phyloP scores from a whole-genome alignment of 345 rosid species.

The Gossypium herbaceum region DNA sequence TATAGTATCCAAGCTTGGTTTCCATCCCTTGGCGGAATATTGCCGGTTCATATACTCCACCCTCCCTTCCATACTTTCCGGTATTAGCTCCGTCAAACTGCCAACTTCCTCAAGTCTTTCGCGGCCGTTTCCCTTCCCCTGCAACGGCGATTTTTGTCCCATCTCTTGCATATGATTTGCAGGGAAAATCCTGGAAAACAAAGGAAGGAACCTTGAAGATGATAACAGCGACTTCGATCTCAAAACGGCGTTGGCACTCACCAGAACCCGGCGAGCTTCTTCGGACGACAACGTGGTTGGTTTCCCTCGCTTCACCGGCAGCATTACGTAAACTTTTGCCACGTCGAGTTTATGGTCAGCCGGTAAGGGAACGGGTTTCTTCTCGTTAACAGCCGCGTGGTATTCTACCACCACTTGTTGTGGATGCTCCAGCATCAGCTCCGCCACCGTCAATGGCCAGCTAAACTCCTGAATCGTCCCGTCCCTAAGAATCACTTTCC shows the following conservation, averaged over 20 bases:
- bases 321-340: conserved; percentile 46
- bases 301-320: conserved; percentile 50
- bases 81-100: conserved; percentile 12
- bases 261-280: conserved; percentile 40
- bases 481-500: conserved; percentile 45
- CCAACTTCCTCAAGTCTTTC: conserved; percentile 12
- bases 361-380: conserved; percentile 45
- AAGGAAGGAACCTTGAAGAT: conserved; percentile 30
- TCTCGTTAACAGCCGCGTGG: conserved; percentile 19
- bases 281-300: conserved; percentile 32
- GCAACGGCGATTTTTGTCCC: neutral
- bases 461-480: conserved; percentile 41
- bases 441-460: conserved; percentile 41
- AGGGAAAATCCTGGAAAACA: conserved; percentile 39
- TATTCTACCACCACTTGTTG: conserved; percentile 63
- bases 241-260: conserved; percentile 36
- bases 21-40: conserved; percentile 62
- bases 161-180: conserved; percentile 10
- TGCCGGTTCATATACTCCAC: conserved; percentile 53
- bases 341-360: conserved; percentile 52
- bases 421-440: conserved; percentile 67
- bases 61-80: conserved; percentile 27
- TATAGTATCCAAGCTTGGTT: conserved; percentile 61
- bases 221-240: conserved; percentile 30
- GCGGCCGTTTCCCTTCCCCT: conserved; percentile 17